phyloP scores from a whole-genome alignment of 805 yeast species.

The Wickerhamomyces rabaulensis region DNA sequence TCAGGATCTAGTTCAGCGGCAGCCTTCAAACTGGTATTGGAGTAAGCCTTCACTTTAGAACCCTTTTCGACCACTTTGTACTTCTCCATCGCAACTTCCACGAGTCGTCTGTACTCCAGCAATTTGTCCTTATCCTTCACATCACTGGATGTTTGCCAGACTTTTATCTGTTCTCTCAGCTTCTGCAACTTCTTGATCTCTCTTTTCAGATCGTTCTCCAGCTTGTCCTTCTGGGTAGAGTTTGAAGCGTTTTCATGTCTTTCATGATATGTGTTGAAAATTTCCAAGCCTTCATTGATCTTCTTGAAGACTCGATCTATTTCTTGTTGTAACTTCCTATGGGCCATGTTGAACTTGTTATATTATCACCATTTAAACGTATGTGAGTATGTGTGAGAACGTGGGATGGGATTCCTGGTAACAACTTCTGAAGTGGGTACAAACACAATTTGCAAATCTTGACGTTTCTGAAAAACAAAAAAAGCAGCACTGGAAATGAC shows the following conservation, averaged over 20 bases:
- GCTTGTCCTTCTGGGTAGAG: conserved; percentile 83
- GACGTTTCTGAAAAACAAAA: no score
- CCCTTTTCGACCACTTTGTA: conserved; percentile 91
- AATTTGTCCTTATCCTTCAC: conserved; percentile 83
- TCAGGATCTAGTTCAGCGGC: conserved; percentile 62
- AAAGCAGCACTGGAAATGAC: neutral
- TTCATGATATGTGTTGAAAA: conserved; percentile 80
- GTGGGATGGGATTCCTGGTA: neutral
- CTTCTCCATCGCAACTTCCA: conserved; percentile 84
- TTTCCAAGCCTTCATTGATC: conserved; percentile 83
- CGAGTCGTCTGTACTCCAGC: conserved; percentile 66
- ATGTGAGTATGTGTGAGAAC: neutral
- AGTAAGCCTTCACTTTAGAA: conserved; percentile 88
- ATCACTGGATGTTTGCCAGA: conserved; percentile 86
- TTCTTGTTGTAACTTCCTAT: conserved; percentile 40
- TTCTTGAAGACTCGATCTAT: conserved; percentile 87
- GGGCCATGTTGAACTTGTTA: conserved; percentile 17
- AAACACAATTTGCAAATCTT: neutral
- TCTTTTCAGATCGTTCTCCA: conserved; percentile 86
- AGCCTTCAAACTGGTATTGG: conserved; percentile 82
- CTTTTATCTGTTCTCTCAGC: conserved; percentile 89
- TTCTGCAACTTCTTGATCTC: conserved; percentile 94
- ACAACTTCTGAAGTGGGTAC: neutral
- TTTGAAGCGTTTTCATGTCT: conserved; percentile 78
- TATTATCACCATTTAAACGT: conserved; percentile 9